Evolutionary conservation across 257 asterid genomes (phyloP), one percentile per base, ranked within the genome.

Genomic region (Fraxinus quadrangulata): DNA sequence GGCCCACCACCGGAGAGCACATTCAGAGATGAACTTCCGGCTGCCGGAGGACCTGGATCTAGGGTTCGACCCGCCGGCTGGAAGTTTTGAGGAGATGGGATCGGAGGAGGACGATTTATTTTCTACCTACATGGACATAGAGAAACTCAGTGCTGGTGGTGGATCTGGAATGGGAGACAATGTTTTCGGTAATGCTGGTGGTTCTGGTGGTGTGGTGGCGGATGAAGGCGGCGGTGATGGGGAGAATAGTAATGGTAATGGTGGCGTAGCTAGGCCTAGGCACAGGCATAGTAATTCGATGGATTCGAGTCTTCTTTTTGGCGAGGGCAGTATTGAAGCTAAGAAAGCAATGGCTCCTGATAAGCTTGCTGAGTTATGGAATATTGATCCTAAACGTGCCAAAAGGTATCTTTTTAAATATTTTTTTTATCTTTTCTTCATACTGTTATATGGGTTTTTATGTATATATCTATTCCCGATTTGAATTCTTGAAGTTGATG

Each of bases 321-420:
- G 78, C 16, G 97, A 89, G 59, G 86, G 83, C 69, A 79, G 89
- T 54, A 93, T 95, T 82, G 98, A 91, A 75, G 96, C 99, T 73
- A 95, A 95, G 89, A 95, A 95, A 81, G 97, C 98, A 75, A 95
- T 91, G 99, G 88, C 96, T 68, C 99, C 99, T 67, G 93, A 93
- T 77, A 93, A 95, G 89, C 94, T 95, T 47, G 98, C 99, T 74
- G 97, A 93, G 84, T 81, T 95, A 9, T 95, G 99, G 99, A 87
- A 90, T 40, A 71, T 95, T 84, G 99, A 95, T 87, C 99, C 99
- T 37, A 95, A 95, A 78, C 92, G 97, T 67, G 98, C 98, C 78
- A 95, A 95, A 83, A 92, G 99, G 99, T 93, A 61, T 11, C 10
- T n/a, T 0, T 6, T 17, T 59, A 28, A 45, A 13, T 56, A 7